phyloP scores from a whole-genome alignment of 2,329 filamentous ascomycete genomes.

The Arthrobotrys megalospora region DNA sequence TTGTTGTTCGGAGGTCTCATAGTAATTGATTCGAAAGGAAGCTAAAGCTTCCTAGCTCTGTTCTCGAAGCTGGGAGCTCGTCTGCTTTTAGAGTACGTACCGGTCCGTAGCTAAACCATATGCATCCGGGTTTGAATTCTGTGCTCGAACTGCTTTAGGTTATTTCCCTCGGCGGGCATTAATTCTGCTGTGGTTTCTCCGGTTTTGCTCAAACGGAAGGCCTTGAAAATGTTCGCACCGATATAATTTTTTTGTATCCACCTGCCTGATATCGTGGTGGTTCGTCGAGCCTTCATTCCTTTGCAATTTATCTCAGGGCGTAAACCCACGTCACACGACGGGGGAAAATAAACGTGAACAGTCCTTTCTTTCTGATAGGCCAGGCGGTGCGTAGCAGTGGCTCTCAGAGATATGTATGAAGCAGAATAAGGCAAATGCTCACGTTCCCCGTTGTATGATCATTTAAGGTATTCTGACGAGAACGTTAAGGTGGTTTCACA shows the following conservation, averaged over 20 bases:
- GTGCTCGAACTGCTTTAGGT: neutral
- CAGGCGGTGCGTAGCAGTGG: neutral
- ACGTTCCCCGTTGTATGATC: neutral
- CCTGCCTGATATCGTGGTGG: constrained; percentile 50
- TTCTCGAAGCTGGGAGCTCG: constrained; percentile 47
- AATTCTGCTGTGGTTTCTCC: constrained; percentile 22
- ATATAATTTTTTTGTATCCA: constrained; percentile 31
- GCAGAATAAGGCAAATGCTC: constrained; percentile 5
- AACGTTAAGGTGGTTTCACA: constrained; percentile 22
- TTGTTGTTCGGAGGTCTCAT: constrained; percentile 32
- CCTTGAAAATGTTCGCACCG: constrained; percentile 9
- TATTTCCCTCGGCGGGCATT: constrained; percentile 33
- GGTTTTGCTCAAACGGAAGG: constrained; percentile 16
- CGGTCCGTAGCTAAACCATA: constrained; percentile 11
- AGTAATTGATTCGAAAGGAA: constrained; percentile 19
- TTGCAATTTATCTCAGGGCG: constrained; percentile 17
- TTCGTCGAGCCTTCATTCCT: constrained; percentile 13
- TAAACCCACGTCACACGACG: constrained; percentile 25
- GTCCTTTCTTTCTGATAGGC: neutral
- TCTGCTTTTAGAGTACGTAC: constrained; percentile 20
- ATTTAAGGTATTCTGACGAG: constrained; percentile 28
- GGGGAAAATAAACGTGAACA: constrained; percentile 2
- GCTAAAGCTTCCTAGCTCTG: constrained; percentile 26
- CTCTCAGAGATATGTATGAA: neutral
- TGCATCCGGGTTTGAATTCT: constrained; percentile 3